phyloP scores from a whole-genome alignment of 2,329 filamentous ascomycete genomes.

The Fusarium illudens region DNA sequence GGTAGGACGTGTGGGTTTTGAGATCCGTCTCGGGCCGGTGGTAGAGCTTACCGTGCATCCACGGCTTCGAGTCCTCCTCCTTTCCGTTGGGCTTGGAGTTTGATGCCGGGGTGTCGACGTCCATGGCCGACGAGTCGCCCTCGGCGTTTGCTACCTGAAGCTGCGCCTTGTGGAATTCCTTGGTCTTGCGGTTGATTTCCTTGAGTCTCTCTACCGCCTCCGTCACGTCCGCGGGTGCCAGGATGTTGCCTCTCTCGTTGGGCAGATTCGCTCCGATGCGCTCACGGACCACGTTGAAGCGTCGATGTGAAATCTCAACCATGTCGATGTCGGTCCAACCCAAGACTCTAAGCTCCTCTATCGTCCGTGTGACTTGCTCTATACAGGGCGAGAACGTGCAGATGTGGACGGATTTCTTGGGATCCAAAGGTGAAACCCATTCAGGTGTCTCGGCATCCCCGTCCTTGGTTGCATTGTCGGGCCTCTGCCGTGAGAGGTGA shows the following conservation, averaged over 20 bases:
- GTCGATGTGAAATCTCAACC: conserved; percentile 85
- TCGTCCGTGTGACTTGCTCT: conserved; percentile 90
- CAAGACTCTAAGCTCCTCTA: conserved; percentile 78
- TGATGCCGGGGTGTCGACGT: conserved; percentile 46
- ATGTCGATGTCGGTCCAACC: conserved; percentile 94
- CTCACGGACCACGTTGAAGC: conserved; percentile 84
- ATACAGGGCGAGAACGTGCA: conserved; percentile 98
- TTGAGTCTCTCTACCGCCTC: conserved; percentile 80
- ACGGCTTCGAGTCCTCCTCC: conserved; percentile 59
- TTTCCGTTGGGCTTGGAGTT: conserved; percentile 41
- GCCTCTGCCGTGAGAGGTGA: conserved; percentile 69
- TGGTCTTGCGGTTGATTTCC: conserved; percentile 75
- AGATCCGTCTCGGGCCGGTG: conserved; percentile 87
- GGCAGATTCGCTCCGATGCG: conserved; percentile 73
- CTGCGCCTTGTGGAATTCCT: conserved; percentile 66
- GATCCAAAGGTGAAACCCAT: conserved; percentile 73
- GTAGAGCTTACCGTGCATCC: conserved; percentile 78
- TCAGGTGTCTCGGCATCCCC: conserved; percentile 36
- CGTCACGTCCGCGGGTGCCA: conserved; percentile 75
- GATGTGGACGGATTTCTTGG: conserved; percentile 75
- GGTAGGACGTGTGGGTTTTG: conserved; percentile 96
- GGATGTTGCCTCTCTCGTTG: conserved; percentile 74
- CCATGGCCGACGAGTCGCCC: conserved; percentile 52
- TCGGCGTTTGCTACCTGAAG: conserved; percentile 26
- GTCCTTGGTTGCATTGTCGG: conserved; percentile 35